A percentile compares a stretch with the other conserved stretches of the same genome.
Evolutionary conservation across 129 eudicot species (phyloP).

Genomic region (Scalesia atractyloides): DNA sequence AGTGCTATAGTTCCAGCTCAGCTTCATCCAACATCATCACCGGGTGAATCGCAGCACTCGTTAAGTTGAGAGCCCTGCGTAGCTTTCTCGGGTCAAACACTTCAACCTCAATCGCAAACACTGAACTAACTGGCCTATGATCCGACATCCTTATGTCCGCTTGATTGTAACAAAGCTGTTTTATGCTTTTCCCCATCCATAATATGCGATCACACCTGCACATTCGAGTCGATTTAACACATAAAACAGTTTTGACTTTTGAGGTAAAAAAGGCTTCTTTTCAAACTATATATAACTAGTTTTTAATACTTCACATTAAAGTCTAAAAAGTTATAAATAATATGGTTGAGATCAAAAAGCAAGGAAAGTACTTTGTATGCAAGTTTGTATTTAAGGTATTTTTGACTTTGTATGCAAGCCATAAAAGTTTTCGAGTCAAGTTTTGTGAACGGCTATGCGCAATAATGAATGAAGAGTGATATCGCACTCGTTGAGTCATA

Average conservation of each 20-base stretch:
- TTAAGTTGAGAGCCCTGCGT: conserved; percentile 67
- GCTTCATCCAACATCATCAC: conserved; percentile 54
- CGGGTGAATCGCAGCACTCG: conserved; percentile 81
- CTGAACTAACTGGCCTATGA: conserved; percentile 96
- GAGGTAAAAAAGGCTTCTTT: not conserved
- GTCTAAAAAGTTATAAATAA: not conserved
- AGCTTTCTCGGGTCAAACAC: conserved; percentile 79
- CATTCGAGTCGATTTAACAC: not conserved
- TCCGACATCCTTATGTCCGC: conserved; percentile 80
- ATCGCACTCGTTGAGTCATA: no score
- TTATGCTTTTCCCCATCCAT: conserved; percentile 90
- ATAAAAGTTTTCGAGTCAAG: no score
- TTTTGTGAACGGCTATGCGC: no score
- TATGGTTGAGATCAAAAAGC: not conserved
- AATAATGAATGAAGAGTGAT: not conserved
- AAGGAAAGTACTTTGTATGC: not conserved
- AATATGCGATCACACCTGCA: conserved; percentile 96
- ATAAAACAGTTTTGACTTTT: conserved; percentile 1
- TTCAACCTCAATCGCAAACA: conserved; percentile 75
- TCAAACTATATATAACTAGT: not conserved
- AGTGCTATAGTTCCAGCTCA: conserved; percentile 33
- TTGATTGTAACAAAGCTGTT: conserved; percentile 75
- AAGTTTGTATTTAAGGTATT: no score
- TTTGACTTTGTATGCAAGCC: no score
- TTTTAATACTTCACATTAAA: not conserved